Conservation (phyloP, 768 basidiomycete species). For the Phaffia tasmanica region DNA sequence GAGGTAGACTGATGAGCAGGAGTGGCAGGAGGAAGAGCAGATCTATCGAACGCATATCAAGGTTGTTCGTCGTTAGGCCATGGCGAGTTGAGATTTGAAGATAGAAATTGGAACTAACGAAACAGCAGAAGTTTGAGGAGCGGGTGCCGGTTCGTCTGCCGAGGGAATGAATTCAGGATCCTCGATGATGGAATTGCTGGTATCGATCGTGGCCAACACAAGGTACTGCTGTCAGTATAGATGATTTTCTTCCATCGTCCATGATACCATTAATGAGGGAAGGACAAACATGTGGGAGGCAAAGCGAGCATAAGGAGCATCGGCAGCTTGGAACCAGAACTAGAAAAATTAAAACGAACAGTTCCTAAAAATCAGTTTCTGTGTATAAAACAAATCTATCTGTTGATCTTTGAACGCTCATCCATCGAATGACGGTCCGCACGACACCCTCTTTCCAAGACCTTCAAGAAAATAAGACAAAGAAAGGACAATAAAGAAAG, state of each 20-base stretch:
- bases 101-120: background rate
- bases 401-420: background rate
- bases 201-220: too few species aligned
- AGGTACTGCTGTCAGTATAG: too few species aligned
- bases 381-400: too few species aligned
- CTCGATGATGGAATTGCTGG: conserved; percentile 17
- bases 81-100: background rate
- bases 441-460: too few species aligned
- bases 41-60: background rate
- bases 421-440: too few species aligned
- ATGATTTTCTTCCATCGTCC: too few species aligned
- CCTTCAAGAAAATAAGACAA: too few species aligned
- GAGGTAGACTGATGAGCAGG: conserved; percentile 17
- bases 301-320: conserved; percentile 1
- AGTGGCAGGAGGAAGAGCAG: conserved; percentile 20
- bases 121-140: background rate
- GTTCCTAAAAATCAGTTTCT: background rate
- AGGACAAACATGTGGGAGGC: background rate
- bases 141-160: background rate
- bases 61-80: background rate
- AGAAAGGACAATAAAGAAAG: too few species aligned
- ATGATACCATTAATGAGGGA: background rate
- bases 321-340: conserved; percentile 25
- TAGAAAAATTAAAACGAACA: background rate
- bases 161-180: conserved; percentile 16